These are phyloP conservation scores for Beauveria sp. DNA, from an alignment of 2,329 filamentous ascomycete species.

Conservation along the genomic window DNA sequence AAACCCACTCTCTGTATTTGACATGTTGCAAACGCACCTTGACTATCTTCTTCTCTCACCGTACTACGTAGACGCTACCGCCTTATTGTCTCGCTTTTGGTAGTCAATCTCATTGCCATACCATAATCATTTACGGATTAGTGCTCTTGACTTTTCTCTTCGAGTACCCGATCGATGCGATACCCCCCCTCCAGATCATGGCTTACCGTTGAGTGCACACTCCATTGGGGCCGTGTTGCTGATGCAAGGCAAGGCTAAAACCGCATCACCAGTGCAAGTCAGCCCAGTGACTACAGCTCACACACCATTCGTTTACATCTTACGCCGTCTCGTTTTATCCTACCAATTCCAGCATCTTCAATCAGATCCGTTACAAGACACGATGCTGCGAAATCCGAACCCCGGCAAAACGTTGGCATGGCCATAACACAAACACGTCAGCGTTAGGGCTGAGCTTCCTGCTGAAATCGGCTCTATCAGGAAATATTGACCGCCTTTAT, in stretches of 20 bases:
- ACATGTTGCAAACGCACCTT: background rate
- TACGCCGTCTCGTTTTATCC: background rate
- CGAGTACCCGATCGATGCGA: background rate
- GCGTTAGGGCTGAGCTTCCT: background rate
- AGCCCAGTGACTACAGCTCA: background rate
- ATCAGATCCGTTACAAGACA: background rate
- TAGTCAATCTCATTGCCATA: background rate
- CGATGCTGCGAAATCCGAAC: slow-evolving; percentile 2
- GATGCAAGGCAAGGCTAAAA: background rate
- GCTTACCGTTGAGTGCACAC: background rate
- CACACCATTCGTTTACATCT: background rate
- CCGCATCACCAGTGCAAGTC: background rate
- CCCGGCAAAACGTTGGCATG: background rate
- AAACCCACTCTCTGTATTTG: background rate
- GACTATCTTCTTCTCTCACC: background rate
- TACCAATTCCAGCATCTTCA: background rate
- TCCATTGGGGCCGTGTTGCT: no score
- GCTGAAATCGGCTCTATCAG: background rate
- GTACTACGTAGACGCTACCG: background rate
- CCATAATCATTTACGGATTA: background rate
- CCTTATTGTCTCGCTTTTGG: background rate
- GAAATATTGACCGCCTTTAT: background rate
- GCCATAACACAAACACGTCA: background rate
- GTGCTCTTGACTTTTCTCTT: background rate
- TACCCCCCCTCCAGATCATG: background rate